Base-by-base conservation (phyloP, 2,329 filamentous ascomycete genomes). In the Elsinoe necatrix region DNA sequence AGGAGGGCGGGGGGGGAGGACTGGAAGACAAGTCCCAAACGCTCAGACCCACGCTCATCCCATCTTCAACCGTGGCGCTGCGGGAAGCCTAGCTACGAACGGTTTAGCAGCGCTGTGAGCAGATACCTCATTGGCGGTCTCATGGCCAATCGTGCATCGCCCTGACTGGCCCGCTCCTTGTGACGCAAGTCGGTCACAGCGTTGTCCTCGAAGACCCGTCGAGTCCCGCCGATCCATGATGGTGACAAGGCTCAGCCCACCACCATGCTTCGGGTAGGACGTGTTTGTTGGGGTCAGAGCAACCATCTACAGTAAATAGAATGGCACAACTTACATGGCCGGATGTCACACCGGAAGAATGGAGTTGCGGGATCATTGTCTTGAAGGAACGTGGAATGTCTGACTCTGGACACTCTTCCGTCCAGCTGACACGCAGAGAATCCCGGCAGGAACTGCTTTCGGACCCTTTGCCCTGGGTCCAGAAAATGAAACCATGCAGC, bases 381-480 rank as follows among this genome's bases (percentile, higher is more conserved):
- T 52, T 21, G 29, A 11, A 52, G 31, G 48, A 52, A 52, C 48
- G 48, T 52, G 48, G 48, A 52, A 52, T 52, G 48, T 52, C 48
- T 52, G 48, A 52, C 16, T 52, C 25, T 27, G 45, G 48, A 39
- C 48, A 12, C 12, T 25, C n/a, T 45, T 11, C 41, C 9, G 48
- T 35, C 31, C 48, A 39, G 29, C 48, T 52, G 48, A 52, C 48
- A 39, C 31, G 48, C 48, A 52, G 48, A 52, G 29, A 23, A 37
- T 25, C 23, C 43, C 43, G 43, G 43, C 43, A 48, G 43, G 43
- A 48, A 25, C 43, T 48, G 43, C 43, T 23, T 37, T 52, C 29
- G 48, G 48, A 52, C 48, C 48, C 48, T 52, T 37, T 20, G 16
- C 7, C 29, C 16, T 52, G 48, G n/a, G n/a, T 31, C 27, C 29